A percentile compares a stretch with the other conserved stretches of the same genome.
These are phyloP conservation scores for Mortierella polycephala DNA, from an alignment of 371 early-diverging fungal genomes.

Conservation along the genomic window DNA sequence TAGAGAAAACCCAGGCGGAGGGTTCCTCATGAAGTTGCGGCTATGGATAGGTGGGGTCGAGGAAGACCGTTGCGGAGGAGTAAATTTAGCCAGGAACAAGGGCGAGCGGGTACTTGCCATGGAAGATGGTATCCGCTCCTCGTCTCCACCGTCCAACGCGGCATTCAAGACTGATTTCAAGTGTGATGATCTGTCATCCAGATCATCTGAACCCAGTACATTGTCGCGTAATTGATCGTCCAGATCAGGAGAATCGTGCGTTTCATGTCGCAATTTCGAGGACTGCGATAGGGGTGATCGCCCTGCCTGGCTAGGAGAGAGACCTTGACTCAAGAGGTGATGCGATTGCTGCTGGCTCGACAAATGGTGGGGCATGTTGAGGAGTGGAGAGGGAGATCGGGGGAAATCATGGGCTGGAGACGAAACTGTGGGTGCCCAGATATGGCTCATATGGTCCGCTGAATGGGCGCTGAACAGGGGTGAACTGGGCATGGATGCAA, in stretches of 20 bases:
- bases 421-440: slow-evolving; percentile 51
- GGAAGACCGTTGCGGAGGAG: slow-evolving; percentile 65
- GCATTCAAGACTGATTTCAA: slow-evolving; percentile 64
- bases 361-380: slow-evolving; percentile 66
- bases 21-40: slow-evolving; percentile 53
- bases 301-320: slow-evolving; percentile 26
- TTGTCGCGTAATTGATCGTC: slow-evolving; percentile 44
- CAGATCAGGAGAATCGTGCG: slow-evolving; percentile 44
- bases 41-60: slow-evolving; percentile 69
- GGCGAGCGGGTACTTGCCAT: slow-evolving; percentile 43
- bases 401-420: slow-evolving; percentile 73
- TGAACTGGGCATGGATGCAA: slow-evolving; percentile 52
- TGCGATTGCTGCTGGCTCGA: slow-evolving; percentile 58
- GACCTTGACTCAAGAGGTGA: slow-evolving; percentile 36
- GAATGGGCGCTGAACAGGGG: slow-evolving; percentile 47
- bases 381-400: slow-evolving; percentile 86
- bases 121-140: slow-evolving; percentile 41
- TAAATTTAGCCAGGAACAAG: slow-evolving; percentile 54
- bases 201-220: slow-evolving; percentile 24
- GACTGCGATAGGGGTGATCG: slow-evolving; percentile 46
- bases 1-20: slow-evolving; percentile 41
- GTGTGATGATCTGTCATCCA: slow-evolving; percentile 49
- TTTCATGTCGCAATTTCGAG: slow-evolving; percentile 42
- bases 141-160: slow-evolving; percentile 62
- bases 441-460: slow-evolving; percentile 52